These are phyloP conservation scores for Claviceps citrina DNA, from an alignment of 2,329 filamentous ascomycete species.

Conservation along the genomic window DNA sequence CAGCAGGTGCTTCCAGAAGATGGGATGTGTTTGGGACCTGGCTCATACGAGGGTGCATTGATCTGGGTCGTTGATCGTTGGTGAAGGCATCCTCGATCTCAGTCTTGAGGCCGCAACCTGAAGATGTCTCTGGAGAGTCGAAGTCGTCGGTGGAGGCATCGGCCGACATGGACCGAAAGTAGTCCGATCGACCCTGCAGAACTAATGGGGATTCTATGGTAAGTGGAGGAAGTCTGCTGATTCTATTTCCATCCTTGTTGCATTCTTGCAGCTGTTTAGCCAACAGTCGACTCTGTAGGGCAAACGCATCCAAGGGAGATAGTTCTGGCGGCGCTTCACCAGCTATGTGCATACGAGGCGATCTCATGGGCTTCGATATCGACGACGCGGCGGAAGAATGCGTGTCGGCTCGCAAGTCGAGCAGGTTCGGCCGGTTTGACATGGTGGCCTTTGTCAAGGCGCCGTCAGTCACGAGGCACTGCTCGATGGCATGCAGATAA, in stretches of 20 bases:
- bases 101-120: slow-evolving; percentile 31
- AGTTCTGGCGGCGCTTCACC: slow-evolving; percentile 77
- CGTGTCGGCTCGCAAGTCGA: slow-evolving; percentile 42
- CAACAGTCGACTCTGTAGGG: slow-evolving; percentile 74
- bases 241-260: slow-evolving; percentile 54
- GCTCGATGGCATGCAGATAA: slow-evolving; percentile 5
- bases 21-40: slow-evolving; percentile 36
- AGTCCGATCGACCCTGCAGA: slow-evolving; percentile 59
- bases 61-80: slow-evolving; percentile 46
- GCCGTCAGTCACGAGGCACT: slow-evolving; percentile 4
- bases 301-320: slow-evolving; percentile 90
- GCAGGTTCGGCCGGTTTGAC: slow-evolving; percentile 39
- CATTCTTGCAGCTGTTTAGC: slow-evolving; percentile 76
- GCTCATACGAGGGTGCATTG: slow-evolving; percentile 63
- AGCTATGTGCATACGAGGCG: slow-evolving; percentile 61
- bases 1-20: slow-evolving; percentile 27
- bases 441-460: slow-evolving; percentile 20
- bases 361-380: slow-evolving; percentile 42
- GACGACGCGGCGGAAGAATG: slow-evolving; percentile 30
- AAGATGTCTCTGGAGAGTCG: slow-evolving; percentile 15
- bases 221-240: slow-evolving; percentile 73
- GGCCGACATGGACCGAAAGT: slow-evolving; percentile 60
- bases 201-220: slow-evolving; percentile 70
- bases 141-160: slow-evolving; percentile 37
- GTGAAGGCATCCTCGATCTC: slow-evolving; percentile 41